Evolutionary conservation across 2,329 filamentous ascomycete genomes (phyloP).

Genomic region (Myriangium duriaei): DNA sequence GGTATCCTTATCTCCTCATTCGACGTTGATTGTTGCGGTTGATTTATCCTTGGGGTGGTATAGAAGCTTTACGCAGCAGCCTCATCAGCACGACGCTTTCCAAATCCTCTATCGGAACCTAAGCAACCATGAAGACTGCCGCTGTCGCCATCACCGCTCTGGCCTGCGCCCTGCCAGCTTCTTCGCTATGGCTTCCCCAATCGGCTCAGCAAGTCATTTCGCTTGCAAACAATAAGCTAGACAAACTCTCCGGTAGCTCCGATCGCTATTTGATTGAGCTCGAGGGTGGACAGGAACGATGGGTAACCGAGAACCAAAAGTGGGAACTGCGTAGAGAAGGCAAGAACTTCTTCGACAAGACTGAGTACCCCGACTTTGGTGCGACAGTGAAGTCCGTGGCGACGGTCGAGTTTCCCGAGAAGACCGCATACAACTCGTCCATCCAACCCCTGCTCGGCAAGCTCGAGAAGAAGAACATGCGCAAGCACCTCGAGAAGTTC

Average conservation of each 20-base stretch:
- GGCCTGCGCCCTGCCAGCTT: slow-evolving; percentile 5
- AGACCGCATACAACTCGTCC: slow-evolving; percentile 51
- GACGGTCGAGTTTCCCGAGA: slow-evolving; percentile 52
- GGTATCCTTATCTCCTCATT: no score
- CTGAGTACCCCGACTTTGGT: slow-evolving; percentile 56
- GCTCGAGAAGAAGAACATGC: slow-evolving; percentile 65
- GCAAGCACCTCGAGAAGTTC: slow-evolving; percentile 63
- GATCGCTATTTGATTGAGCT: slow-evolving; percentile 70
- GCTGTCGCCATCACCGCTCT: slow-evolving; percentile 1
- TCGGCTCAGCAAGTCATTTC: slow-evolving; percentile 11
- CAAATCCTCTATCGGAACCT: no score
- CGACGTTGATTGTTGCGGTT: no score
- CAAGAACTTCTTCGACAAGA: slow-evolving; percentile 76
- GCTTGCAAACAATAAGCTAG: slow-evolving; percentile 17
- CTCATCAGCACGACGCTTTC: no score
- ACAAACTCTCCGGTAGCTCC: slow-evolving; percentile 18
- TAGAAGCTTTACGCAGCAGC: no score
- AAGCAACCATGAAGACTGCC: slow-evolving; percentile 7
- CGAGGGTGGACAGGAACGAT: slow-evolving; percentile 66
- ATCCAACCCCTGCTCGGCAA: slow-evolving; percentile 54
- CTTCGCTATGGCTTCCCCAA: slow-evolving; percentile 11
- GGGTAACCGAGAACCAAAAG: slow-evolving; percentile 91
- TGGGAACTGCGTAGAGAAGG: slow-evolving; percentile 61
- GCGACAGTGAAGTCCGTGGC: slow-evolving; percentile 15
- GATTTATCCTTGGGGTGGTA: no score